A percentile compares a stretch with the other conserved stretches of the same genome.
Conservation (phyloP, 2,329 filamentous ascomycete species). For the Clathrospora elynae region DNA sequence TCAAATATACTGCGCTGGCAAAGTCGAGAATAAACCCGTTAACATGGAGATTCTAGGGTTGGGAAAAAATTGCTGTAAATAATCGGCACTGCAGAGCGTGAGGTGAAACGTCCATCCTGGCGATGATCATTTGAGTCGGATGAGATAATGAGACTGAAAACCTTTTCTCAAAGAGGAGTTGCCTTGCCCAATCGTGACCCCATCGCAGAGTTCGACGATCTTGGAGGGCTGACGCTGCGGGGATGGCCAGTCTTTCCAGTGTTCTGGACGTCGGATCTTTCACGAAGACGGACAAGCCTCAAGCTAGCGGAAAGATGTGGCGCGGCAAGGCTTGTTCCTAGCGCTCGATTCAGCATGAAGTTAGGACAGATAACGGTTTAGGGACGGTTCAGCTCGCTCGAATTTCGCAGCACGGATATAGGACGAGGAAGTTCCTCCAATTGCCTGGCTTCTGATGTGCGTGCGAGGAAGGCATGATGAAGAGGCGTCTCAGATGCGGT, state of each 20-base stretch:
- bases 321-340: slow-evolving; percentile 9
- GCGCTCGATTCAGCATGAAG: slow-evolving; percentile 1
- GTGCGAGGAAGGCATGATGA: too few relatives aligned
- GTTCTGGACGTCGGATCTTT: slow-evolving; percentile 9
- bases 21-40: too few relatives aligned
- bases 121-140: too few relatives aligned
- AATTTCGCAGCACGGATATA: not conserved
- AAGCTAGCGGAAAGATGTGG: slow-evolving; percentile 2
- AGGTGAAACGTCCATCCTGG: too few relatives aligned
- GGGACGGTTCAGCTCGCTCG: slow-evolving; percentile 1
- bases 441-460: too few relatives aligned
- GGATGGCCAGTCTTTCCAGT: slow-evolving; percentile 1
- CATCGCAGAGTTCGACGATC: not conserved
- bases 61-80: too few relatives aligned
- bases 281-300: slow-evolving; percentile 8
- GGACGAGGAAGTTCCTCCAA: not conserved
- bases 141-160: too few relatives aligned
- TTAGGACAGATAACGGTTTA: not conserved
- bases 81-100: too few relatives aligned
- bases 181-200: not conserved
- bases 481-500: too few relatives aligned
- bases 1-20: too few relatives aligned
- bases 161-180: slow-evolving; percentile 4
- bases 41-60: too few relatives aligned
- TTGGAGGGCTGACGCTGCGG: not conserved